A percentile compares a stretch with the other conserved stretches of the same genome.
These are phyloP conservation scores for Filobasidium floriforme DNA, from an alignment of 768 basidiomycete species.

Conservation along the genomic window DNA sequence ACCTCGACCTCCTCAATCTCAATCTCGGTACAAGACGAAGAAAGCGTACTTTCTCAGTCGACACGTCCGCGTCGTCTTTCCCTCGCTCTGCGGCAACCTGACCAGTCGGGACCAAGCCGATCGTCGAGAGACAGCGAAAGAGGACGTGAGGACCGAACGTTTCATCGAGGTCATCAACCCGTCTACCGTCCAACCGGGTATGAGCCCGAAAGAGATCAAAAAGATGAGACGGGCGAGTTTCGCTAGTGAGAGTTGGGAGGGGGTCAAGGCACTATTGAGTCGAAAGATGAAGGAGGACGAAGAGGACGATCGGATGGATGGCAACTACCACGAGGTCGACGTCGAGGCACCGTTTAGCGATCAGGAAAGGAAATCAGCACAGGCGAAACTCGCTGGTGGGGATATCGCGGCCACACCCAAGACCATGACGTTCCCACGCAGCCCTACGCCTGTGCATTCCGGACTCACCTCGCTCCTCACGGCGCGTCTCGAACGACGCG, in stretches of 20 bases:
- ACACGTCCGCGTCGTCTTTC: slow-evolving; percentile 39
- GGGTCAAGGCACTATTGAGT: slow-evolving; percentile 12
- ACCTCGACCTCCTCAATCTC: background rate
- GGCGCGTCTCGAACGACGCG: slow-evolving; percentile 12
- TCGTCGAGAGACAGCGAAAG: background rate
- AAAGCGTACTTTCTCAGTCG: slow-evolving; percentile 35
- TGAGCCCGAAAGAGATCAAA: slow-evolving; percentile 11
- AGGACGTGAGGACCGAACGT: slow-evolving; percentile 17
- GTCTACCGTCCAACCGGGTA: background rate
- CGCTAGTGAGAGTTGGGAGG: slow-evolving; percentile 24
- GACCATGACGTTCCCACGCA: slow-evolving; percentile 9
- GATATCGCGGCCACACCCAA: background rate
- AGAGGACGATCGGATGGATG: slow-evolving; percentile 2
- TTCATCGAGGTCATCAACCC: slow-evolving; percentile 25
- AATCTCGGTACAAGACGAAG: background rate
- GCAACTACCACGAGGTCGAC: background rate
- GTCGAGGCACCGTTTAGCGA: too few relatives aligned
- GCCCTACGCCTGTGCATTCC: slow-evolving; percentile 5
- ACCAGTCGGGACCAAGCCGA: slow-evolving; percentile 8
- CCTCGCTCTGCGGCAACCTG: slow-evolving; percentile 16
- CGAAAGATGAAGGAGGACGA: slow-evolving; percentile 7
- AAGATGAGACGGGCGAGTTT: slow-evolving; percentile 5
- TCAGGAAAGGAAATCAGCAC: too few relatives aligned
- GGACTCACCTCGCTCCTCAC: slow-evolving; percentile 13
- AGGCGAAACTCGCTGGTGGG: background rate